Base-by-base conservation (phyloP, 768 basidiomycete genomes). In the Hypsizygus marmoreus region DNA sequence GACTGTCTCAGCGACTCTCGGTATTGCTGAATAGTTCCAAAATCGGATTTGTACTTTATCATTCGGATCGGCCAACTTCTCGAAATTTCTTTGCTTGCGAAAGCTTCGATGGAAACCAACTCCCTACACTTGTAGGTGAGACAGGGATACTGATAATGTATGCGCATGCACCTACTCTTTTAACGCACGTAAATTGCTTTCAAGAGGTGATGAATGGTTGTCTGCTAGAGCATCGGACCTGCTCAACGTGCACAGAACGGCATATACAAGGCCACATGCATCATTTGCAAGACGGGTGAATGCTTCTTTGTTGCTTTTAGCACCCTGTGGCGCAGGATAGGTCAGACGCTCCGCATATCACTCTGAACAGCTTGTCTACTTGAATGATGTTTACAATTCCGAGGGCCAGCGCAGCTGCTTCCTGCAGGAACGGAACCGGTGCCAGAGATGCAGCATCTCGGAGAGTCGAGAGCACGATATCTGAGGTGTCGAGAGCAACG, bases 211-310 rank as follows among this genome's bases (percentile, higher is more conserved):
- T n/a, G n/a, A n/a, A n/a, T n/a, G n/a, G n/a, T n/a, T n/a, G n/a
- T n/a, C n/a, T n/a, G n/a, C n/a, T n/a, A n/a, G n/a, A n/a, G n/a
- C n/a, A n/a, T n/a, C n/a, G n/a, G n/a, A n/a, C n/a, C n/a, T n/a
- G n/a, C n/a, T n/a, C n/a, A n/a, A n/a, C n/a, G n/a, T 36, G 16
- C 34, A 20, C 0, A 40, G 26, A 12, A 46, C 20, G 12, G 45
- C 40, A 24, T 50, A 50, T 29, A 54, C 53, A 3, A 54, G 49
- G 1, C 40, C 42, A 40, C 53, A 50, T 4, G 45, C 49, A 29
- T 54, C 45, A 5, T 38, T 11, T 3, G 45, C 48, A 5, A 54
- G 45, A 2, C 36, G 40, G 6, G 39, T 29, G 30, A 54, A 54
- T 12, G 25, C 35, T 25, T 42, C 33, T 32, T 54, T 50, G 26